Evolutionary conservation across 192 early-diverging fungal species (phyloP).

Genomic region (Endogone sp.): DNA sequence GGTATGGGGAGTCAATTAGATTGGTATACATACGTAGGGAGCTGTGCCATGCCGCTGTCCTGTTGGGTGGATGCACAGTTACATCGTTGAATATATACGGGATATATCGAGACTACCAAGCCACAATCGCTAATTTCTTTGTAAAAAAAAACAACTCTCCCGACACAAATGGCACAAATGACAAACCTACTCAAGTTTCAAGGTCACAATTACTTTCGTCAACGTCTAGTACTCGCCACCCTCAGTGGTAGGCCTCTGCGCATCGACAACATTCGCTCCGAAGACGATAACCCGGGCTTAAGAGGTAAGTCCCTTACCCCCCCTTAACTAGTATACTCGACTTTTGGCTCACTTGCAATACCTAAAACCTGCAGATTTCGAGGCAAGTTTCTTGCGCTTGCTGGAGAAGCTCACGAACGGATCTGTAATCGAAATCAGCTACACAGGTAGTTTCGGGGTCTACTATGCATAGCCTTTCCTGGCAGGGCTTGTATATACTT

Average conservation of each 20-base stretch:
- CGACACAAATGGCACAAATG: no score
- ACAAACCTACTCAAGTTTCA: constrained; percentile 60
- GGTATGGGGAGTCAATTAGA: no score
- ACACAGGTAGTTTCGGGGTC: constrained; percentile 63
- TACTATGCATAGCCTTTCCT: no score
- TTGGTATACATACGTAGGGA: no score
- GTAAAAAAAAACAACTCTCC: no score
- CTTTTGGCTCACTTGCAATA: neutral
- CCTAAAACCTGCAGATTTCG: constrained; percentile 84
- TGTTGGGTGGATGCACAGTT: no score
- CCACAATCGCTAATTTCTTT: no score
- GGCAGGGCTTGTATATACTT: no score
- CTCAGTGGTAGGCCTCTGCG: constrained; percentile 77
- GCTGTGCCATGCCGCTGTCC: no score
- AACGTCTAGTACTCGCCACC: constrained; percentile 86
- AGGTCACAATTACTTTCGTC: constrained; percentile 85
- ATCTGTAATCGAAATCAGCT: constrained; percentile 85
- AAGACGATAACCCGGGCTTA: constrained; percentile 85
- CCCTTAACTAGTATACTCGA: neutral
- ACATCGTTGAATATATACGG: no score
- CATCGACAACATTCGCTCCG: constrained; percentile 86
- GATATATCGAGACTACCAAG: no score
- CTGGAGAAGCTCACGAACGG: constrained; percentile 95
- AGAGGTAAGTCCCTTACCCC: constrained; percentile 43
- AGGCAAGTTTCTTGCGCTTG: constrained; percentile 84